Base-by-base conservation (phyloP, 495 filamentous ascomycete species). In the Zalerion maritima region DNA sequence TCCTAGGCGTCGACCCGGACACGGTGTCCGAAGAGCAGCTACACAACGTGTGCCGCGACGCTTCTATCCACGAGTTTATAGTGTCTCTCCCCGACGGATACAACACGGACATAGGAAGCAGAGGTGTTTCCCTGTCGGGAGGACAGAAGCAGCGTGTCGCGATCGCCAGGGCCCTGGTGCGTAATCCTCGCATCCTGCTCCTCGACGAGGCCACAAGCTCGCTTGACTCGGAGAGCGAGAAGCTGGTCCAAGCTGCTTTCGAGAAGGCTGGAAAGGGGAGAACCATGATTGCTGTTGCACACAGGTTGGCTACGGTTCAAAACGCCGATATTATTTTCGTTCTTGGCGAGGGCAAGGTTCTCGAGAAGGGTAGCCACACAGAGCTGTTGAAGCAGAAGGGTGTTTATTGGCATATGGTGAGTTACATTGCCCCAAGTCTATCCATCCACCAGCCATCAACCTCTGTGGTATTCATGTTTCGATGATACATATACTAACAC, bases 141-240 rank as follows among this genome's bases (percentile, higher is more conserved):
- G 81, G 81, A 1, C 81, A 91, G 51, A 73, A 72, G 43, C 81
- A 87, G 46, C 58, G 81, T 9, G 48, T 91, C 11, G 66, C 75
- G 1, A 79, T 91, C 29, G 81, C 82, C 2, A 54, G 82, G 13
- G 80, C 81, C 0, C 55, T 87, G 15, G 68, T 91, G 6, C 68
- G 80, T 7, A 66, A 77, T 25, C 80, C 82, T 3, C 54, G 61
- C 25, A 53, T 87, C 17, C 48, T 87, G 37, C 52, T 91, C 18
- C 58, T 91, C 2, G 81, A 91, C 41, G 81, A 91, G 50, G 76
- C 81, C 1, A 87, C 82, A 4, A 71, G 62, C 23, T 71, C 71
- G n/a, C 54, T 86, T 21, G 81, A 91, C 35, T 71, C 73, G 6
- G 69, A 80, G 50, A 71, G 67, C 11, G 81, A 89, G 56, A 65